Percentiles rank a stretch among this genome's conserved stretches.
Evolutionary conservation across 192 early-diverging fungal genomes (phyloP).

Genomic region (Spizellomyces sp.): DNA sequence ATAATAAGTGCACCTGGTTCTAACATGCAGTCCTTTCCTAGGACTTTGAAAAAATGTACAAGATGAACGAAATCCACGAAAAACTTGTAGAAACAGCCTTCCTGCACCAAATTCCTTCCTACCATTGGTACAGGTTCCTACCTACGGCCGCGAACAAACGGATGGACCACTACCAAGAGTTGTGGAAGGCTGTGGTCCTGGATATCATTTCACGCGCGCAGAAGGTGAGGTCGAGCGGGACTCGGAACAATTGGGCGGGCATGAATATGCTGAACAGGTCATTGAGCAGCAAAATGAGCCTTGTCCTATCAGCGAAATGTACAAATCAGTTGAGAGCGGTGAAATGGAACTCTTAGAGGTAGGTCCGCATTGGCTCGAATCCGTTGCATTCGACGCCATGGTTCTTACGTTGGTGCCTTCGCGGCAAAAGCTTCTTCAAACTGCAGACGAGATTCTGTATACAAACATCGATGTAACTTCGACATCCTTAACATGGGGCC

Average conservation of each 20-base stretch:
- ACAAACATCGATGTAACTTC: conserved; percentile 20
- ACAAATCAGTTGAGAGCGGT: conserved; percentile 10
- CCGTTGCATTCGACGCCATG: background rate
- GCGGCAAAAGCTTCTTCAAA: background rate
- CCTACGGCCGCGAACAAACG: background rate
- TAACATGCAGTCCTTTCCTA: no score
- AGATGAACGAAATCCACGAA: conserved; percentile 12
- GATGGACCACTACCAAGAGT: conserved; percentile 3
- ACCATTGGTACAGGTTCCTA: conserved; percentile 4
- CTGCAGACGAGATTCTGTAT: conserved; percentile 15
- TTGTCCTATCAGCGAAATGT: conserved; percentile 7
- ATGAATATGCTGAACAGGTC: background rate
- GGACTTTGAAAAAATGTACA: no score
- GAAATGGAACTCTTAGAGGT: background rate
- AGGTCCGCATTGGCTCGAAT: conserved; percentile 1
- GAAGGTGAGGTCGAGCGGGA: background rate
- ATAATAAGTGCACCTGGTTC: no score
- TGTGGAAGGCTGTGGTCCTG: conserved; percentile 3
- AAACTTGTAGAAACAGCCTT: conserved; percentile 4
- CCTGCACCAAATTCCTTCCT: background rate
- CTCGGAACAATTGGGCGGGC: background rate
- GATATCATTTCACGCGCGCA: conserved; percentile 1
- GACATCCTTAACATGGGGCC: conserved; percentile 1
- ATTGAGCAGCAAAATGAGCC: background rate
- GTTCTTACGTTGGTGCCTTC: background rate